Evolutionary conservation across 805 yeast species (phyloP), one percentile per base, ranked within the genome.

Genomic region (Diddensiella transvaalensis): DNA sequence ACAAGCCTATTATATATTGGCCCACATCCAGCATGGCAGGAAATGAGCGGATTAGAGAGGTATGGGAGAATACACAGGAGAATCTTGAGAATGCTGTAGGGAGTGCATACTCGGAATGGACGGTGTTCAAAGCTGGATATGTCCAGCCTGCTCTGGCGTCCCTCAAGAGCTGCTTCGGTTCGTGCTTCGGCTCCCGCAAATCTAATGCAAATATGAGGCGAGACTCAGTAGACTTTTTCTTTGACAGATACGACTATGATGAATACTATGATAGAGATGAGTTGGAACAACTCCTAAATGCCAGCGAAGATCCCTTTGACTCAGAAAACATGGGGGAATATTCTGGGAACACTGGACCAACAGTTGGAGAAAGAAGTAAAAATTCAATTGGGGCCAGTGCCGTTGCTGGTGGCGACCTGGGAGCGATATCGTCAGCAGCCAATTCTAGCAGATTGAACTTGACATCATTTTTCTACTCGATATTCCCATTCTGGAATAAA

Each of bases 161-260:
- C 6, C 13, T 47, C 6, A 13, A 32, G 3, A 21, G 36, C 19
- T 47, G 53, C 18, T 47, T 51, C 22, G 35, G 37, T 13, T 30
- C 39, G 23, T 43, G 53, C 40, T 24, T 19, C 15, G 52, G 50
- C 10, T 13, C 36, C 17, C 47, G 50, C 13, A 30, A 44, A 24
- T 32, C 35, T 11, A 36, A 46, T 6, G 36, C 42, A 17, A 57
- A 51, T 44, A 46, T 24, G 37, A 46, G 62, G 26, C 40, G 60
- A 11, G 47, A 48, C 19, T 51, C 58, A 3, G 47, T 47, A 19
- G 62, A 59, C 33, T 47, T 58, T 24, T 59, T 57, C 44, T 59
- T 59, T 49, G 62, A 59, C 43, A 53, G 57, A 60, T 59, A 59
- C 40, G 62, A 59, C 36, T 58, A 56, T 8, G 62, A 59, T 24